phyloP scores from a whole-genome alignment of 108 stramenopile genomes.

The Craspedostauros australis region DNA sequence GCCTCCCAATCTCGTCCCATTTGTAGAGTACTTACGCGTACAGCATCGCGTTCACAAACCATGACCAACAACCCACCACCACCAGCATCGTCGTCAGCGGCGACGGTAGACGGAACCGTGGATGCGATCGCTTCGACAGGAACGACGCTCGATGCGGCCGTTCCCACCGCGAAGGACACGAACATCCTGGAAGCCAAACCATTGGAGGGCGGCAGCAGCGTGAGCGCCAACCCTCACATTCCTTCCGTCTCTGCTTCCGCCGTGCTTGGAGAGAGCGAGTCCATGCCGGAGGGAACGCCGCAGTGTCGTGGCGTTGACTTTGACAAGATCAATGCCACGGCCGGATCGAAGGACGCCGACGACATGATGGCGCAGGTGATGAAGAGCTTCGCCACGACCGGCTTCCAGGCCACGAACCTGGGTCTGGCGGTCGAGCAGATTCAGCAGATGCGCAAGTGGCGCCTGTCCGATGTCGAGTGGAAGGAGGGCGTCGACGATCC shows the following conservation, averaged over 20 bases:
- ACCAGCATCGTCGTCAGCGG: no score
- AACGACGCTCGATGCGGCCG: background rate
- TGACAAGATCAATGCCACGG: constrained; percentile 21
- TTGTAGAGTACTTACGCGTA: no score
- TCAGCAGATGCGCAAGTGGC: constrained; percentile 89
- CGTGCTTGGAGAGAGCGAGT: constrained; percentile 67
- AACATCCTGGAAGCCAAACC: constrained; percentile 32
- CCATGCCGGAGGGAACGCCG: constrained; percentile 57
- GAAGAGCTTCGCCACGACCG: constrained; percentile 73
- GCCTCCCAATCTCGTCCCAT: no score
- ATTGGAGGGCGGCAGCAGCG: constrained; percentile 17
- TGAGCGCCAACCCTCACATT: constrained; percentile 65
- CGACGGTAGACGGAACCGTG: no score
- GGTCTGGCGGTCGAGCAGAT: constrained; percentile 93
- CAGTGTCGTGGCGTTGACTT: constrained; percentile 86
- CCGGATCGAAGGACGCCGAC: constrained; percentile 13
- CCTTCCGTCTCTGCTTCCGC: constrained; percentile 77
- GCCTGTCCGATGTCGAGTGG: constrained; percentile 77
- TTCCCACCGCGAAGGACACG: constrained; percentile 4
- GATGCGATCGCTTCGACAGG: background rate
- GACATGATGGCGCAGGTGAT: constrained; percentile 60
- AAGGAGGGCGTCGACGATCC: constrained; percentile 80
- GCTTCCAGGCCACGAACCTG: constrained; percentile 96
- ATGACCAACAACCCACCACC: no score
- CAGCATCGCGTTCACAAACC: no score